A percentile compares a stretch with the other conserved stretches of the same genome.
Conservation (phyloP, 768 basidiomycete genomes). For the Kwoniella bestiolae region DNA sequence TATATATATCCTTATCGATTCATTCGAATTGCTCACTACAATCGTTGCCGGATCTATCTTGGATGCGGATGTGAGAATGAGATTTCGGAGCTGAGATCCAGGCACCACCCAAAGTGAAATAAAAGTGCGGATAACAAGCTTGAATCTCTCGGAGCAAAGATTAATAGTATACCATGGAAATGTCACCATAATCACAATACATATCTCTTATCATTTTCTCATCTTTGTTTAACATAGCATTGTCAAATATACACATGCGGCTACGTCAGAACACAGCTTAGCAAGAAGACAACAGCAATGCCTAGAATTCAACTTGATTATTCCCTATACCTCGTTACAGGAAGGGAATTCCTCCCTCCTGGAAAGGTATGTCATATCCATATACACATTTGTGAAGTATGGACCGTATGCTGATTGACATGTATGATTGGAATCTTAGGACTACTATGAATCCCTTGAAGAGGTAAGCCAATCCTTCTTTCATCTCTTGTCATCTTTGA, state of each 20-base stretch:
- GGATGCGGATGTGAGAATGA: not conserved
- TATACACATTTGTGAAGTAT: not conserved
- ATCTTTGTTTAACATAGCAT: too few species aligned
- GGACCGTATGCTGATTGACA: not conserved
- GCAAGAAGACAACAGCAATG: too few species aligned
- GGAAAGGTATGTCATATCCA: slow-evolving; percentile 65
- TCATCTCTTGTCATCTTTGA: not conserved
- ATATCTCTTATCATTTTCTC: too few species aligned
- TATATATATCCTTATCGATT: too few species aligned
- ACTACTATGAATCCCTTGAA: slow-evolving; percentile 74
- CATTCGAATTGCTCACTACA: too few species aligned
- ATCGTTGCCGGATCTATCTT: too few species aligned
- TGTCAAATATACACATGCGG: too few species aligned
- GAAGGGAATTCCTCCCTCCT: slow-evolving; percentile 72
- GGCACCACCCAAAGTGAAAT: not conserved
- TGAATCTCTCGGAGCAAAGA: not conserved
- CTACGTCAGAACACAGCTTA: too few species aligned
- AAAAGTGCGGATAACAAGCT: not conserved
- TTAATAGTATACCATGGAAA: too few species aligned
- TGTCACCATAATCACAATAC: too few species aligned
- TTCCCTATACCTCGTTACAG: slow-evolving; percentile 84
- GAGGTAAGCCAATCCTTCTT: slow-evolving; percentile 61
- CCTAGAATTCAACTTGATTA: slow-evolving; percentile 55
- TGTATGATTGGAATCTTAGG: slow-evolving; percentile 57
- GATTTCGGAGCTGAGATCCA: not conserved